A percentile compares a stretch with the other conserved stretches of the same genome.
Evolutionary conservation across 164 flowering plant genomes (phyloP).

Genomic region (Tetrastigma voinierianum): DNA sequence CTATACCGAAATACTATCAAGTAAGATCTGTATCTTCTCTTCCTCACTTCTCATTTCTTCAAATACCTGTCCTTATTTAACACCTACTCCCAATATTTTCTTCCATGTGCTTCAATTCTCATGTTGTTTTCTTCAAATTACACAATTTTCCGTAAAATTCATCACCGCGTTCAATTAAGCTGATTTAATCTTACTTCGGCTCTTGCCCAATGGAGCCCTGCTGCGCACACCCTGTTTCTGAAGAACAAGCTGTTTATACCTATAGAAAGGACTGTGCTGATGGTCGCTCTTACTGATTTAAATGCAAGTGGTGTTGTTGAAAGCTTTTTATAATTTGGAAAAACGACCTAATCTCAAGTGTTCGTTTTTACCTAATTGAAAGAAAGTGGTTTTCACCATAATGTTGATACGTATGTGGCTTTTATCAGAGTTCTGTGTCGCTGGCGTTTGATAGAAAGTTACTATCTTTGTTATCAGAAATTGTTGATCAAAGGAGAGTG

Average conservation of each 20-base stretch:
- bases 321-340: slow-evolving; percentile 35
- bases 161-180: slow-evolving; percentile 5
- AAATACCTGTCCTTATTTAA: too few species aligned
- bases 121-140: slow-evolving; percentile 24
- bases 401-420: too few species aligned
- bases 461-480: slow-evolving; percentile 45
- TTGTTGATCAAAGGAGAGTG: too few species aligned
- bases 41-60: too few species aligned
- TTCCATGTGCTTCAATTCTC: slow-evolving; percentile 8
- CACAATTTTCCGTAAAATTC: slow-evolving; percentile 6
- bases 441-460: slow-evolving; percentile 42
- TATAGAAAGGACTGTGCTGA: not conserved
- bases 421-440: slow-evolving; percentile 46
- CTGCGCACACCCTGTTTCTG: not conserved
- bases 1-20: too few species aligned
- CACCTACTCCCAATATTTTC: slow-evolving; percentile 3
- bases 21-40: too few species aligned
- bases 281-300: not conserved
- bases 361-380: slow-evolving; percentile 40
- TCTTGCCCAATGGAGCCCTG: slow-evolving; percentile 4
- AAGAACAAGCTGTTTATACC: slow-evolving; percentile 4
- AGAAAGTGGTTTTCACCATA: slow-evolving; percentile 50
- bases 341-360: slow-evolving; percentile 47
- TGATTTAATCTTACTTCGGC: slow-evolving; percentile 9
- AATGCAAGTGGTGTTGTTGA: too few species aligned